Percentiles rank a stretch among this genome's conserved stretches.
Conservation (phyloP, 1,139 yeast species). For the Pichia sorboxylosa region DNA sequence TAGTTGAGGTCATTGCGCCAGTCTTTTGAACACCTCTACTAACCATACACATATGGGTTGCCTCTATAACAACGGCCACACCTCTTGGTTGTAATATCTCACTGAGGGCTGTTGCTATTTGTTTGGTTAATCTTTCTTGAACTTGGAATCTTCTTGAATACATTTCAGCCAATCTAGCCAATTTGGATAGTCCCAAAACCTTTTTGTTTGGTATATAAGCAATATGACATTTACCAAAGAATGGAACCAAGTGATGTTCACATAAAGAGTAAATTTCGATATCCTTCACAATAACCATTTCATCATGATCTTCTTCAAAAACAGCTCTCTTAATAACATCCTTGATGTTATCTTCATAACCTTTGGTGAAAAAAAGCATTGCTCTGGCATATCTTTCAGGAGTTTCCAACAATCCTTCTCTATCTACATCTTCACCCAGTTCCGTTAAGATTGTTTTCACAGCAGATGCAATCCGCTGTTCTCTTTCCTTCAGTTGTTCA, state of each 20-base stretch:
- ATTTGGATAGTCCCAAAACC: conserved; percentile 86
- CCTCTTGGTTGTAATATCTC: conserved; percentile 91
- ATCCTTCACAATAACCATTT: conserved; percentile 95
- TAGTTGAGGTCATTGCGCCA: conserved; percentile 86
- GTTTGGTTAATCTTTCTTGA: conserved; percentile 92
- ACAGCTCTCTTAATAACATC: conserved; percentile 93
- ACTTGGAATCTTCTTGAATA: conserved; percentile 91
- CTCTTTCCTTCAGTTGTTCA: conserved; percentile 52
- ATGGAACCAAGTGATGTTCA: conserved; percentile 96
- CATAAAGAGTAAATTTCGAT: conserved; percentile 86
- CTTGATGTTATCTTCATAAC: conserved; percentile 83
- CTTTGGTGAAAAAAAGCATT: conserved; percentile 89
- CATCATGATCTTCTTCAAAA: conserved; percentile 96
- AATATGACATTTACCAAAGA: conserved; percentile 91
- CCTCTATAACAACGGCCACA: conserved; percentile 96
- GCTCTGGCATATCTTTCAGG: conserved; percentile 96
- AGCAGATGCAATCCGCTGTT: conserved; percentile 69
- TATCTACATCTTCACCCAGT: conserved; percentile 78
- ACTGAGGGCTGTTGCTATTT: conserved; percentile 89
- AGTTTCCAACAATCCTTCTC: conserved; percentile 89
- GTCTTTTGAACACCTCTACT: conserved; percentile 95
- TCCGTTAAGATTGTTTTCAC: conserved; percentile 73
- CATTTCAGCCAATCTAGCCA: conserved; percentile 95
- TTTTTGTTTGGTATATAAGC: conserved; percentile 92
- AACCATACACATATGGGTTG: conserved; percentile 99